phyloP scores from a whole-genome alignment of 1,284 basidiomycete species.

The Retiboletus fuscus region DNA sequence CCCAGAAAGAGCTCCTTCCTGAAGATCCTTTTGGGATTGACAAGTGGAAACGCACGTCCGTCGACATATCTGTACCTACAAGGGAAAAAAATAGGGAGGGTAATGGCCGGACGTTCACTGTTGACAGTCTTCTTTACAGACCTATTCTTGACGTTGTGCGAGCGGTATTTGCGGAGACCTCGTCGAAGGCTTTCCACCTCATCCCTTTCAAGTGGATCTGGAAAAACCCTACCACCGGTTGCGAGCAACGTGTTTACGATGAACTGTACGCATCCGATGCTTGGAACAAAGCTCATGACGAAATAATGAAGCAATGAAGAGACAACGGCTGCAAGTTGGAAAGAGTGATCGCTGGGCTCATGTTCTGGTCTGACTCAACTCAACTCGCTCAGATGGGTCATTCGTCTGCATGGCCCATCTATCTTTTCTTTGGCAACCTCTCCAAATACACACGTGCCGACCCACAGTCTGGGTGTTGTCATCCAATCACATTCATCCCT shows the following conservation, averaged over 20 bases:
- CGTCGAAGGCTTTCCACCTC: background rate
- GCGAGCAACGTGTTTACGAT: constrained; percentile 21
- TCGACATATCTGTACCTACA: background rate
- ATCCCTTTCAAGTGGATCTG: constrained; percentile 19
- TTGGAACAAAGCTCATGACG: constrained; percentile 35
- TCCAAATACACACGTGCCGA: background rate
- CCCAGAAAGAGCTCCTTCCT: background rate
- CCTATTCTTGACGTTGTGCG: background rate
- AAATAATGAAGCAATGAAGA: no score
- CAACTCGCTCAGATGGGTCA: constrained; percentile 51
- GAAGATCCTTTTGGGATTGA: background rate
- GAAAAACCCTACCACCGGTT: background rate
- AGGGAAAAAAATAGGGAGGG: background rate
- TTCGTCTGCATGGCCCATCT: constrained; percentile 52
- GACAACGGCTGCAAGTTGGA: no score
- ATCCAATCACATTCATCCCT: background rate
- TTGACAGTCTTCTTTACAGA: background rate
- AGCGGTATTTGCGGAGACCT: background rate
- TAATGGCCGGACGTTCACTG: background rate
- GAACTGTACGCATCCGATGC: constrained; percentile 29
- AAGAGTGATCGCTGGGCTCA: constrained; percentile 45
- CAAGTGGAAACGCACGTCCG: background rate
- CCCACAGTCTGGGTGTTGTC: background rate
- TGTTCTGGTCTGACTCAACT: constrained; percentile 55
- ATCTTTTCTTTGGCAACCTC: no score